Percentiles rank a stretch among this genome's conserved stretches.
phyloP scores from a whole-genome alignment of 2,329 filamentous ascomycete species.

The Colletotrichum zoysiae region DNA sequence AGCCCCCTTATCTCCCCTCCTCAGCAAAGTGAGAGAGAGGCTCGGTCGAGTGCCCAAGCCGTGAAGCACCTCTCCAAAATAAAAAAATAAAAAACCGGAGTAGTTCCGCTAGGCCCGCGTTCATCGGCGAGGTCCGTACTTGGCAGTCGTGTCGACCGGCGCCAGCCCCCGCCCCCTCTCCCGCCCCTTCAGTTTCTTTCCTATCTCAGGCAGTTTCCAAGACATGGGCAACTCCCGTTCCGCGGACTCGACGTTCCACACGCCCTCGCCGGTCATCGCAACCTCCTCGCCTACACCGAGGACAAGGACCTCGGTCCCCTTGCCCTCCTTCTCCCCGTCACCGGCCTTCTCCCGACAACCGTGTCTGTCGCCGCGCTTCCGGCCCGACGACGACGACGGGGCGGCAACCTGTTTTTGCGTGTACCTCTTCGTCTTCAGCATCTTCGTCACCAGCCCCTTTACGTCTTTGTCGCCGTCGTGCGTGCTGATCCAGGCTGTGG shows the following conservation, averaged over 20 bases:
- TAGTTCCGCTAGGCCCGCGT: not conserved
- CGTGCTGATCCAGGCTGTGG: slow-evolving; percentile 70
- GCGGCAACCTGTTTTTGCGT: slow-evolving; percentile 59
- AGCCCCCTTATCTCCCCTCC: not conserved
- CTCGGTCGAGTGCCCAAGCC: not conserved
- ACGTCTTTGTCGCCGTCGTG: slow-evolving; percentile 72
- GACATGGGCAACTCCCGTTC: not conserved
- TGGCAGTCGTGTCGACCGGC: slow-evolving; percentile 26
- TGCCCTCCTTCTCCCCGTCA: slow-evolving; percentile 29
- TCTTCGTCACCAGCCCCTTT: slow-evolving; percentile 63
- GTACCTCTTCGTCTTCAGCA: slow-evolving; percentile 62
- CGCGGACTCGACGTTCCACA: slow-evolving; percentile 45
- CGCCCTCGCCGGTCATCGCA: slow-evolving; percentile 55
- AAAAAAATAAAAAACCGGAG: not conserved
- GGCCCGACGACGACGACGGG: slow-evolving; percentile 30
- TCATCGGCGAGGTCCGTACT: slow-evolving; percentile 10
- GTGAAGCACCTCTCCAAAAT: too few relatives aligned
- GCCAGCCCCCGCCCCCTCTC: slow-evolving; percentile 21
- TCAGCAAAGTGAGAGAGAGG: too few relatives aligned
- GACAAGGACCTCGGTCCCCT: slow-evolving; percentile 56
- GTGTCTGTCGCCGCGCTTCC: slow-evolving; percentile 17
- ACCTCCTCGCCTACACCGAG: slow-evolving; percentile 59
- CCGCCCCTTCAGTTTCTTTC: slow-evolving; percentile 5
- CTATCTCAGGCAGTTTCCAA: not conserved
- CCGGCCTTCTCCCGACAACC: slow-evolving; percentile 4